Conservation (phyloP, 805 yeast genomes). For the Cyberlindnera xishuangbannaensis region DNA sequence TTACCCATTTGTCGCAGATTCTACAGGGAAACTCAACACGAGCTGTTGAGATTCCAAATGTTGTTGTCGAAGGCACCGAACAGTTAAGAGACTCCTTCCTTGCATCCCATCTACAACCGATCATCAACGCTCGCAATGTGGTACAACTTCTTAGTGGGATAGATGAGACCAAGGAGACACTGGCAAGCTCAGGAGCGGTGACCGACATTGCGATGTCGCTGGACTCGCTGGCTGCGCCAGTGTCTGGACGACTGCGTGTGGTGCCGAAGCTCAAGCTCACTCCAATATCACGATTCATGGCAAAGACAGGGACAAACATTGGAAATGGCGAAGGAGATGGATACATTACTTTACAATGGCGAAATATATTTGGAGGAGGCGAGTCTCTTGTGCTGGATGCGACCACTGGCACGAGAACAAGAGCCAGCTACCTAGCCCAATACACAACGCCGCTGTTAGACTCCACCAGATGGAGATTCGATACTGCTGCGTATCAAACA, state of each 20-base stretch:
- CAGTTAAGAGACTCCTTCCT: constrained; percentile 42
- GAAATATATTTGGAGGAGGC: constrained; percentile 65
- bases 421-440: constrained; percentile 47
- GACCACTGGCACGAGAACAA: constrained; percentile 55
- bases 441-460: constrained; percentile 47
- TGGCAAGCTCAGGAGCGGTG: constrained; percentile 38
- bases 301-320: constrained; percentile 90
- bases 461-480: constrained; percentile 48
- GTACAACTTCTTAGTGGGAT: constrained; percentile 34
- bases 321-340: constrained; percentile 98
- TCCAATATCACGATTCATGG: constrained; percentile 67
- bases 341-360: constrained; percentile 65
- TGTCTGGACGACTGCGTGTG: constrained; percentile 21
- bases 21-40: constrained; percentile 28
- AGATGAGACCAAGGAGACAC: constrained; percentile 39
- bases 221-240: constrained; percentile 22
- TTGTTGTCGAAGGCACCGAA: constrained; percentile 44
- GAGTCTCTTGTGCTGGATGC: constrained; percentile 52
- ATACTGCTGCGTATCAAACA: constrained; percentile 43
- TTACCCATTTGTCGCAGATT: constrained; percentile 23
- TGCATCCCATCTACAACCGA: constrained; percentile 40
- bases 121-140: constrained; percentile 38
- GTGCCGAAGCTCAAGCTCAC: constrained; percentile 27
- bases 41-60: constrained; percentile 39
- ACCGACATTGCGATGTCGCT: constrained; percentile 35